phyloP scores from a whole-genome alignment of 176 grass and related monocot species.

The Ensete glaucum region DNA sequence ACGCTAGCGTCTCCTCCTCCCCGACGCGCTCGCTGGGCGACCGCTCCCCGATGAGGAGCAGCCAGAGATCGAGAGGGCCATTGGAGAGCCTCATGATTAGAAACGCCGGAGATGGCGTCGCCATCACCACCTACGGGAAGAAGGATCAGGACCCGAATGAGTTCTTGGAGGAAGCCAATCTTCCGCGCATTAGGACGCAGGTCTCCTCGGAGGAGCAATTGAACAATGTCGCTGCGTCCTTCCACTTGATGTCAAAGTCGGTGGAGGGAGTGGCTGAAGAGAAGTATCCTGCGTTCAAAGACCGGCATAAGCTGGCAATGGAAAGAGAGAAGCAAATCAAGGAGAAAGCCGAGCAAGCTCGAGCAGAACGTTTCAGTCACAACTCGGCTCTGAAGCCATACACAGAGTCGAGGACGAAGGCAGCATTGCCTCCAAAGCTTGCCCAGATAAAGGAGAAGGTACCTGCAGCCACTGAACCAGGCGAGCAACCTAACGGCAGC shows the following conservation, averaged over 20 bases:
- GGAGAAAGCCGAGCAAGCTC: slow-evolving; percentile 75
- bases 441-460: slow-evolving; percentile 76
- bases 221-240: slow-evolving; percentile 43
- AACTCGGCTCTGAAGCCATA: slow-evolving; percentile 23
- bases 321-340: slow-evolving; percentile 80
- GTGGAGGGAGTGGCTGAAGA: slow-evolving; percentile 71
- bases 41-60: slow-evolving; percentile 42
- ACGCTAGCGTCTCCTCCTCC: slow-evolving; percentile 37
- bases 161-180: slow-evolving; percentile 35
- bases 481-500: slow-evolving; percentile 42
- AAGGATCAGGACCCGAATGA: slow-evolving; percentile 49
- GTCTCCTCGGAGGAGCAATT: slow-evolving; percentile 15
- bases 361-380: slow-evolving; percentile 53
- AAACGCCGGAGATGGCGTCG: slow-evolving; percentile 71
- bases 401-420: slow-evolving; percentile 5
- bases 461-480: slow-evolving; percentile 20
- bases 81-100: slow-evolving; percentile 86
- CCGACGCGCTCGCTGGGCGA: slow-evolving; percentile 30
- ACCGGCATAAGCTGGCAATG: slow-evolving; percentile 72
- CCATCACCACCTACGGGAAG: slow-evolving; percentile 80
- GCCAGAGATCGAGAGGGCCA: slow-evolving; percentile 44
- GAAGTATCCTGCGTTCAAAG: slow-evolving; percentile 86
- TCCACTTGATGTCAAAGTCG: slow-evolving; percentile 67
- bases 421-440: slow-evolving; percentile 54
- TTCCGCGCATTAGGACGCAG: slow-evolving; percentile 14